phyloP scores from a whole-genome alignment of 1,284 basidiomycete species.

The Trichosporon faecale region DNA sequence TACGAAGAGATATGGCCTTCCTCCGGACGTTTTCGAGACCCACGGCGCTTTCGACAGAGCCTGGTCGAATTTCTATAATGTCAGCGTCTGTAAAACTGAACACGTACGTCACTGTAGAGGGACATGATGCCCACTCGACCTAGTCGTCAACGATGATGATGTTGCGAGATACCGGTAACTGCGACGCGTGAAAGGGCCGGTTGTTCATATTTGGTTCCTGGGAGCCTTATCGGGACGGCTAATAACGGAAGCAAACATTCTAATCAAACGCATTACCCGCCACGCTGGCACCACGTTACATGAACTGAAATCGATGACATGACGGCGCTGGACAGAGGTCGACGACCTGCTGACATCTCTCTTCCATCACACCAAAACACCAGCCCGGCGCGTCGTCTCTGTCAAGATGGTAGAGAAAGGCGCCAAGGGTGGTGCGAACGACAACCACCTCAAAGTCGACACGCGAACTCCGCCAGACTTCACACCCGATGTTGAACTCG shows the following conservation, averaged over 20 bases:
- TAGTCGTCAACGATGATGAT: background rate
- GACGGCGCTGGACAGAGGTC: background rate
- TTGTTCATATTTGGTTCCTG: conserved; percentile 18
- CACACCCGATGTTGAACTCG: background rate
- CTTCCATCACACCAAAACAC: background rate
- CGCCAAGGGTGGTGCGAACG: conserved; percentile 7
- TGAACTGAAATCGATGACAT: background rate
- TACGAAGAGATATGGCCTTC: conserved; percentile 29
- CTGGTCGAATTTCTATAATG: conserved; percentile 20
- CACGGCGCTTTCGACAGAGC: conserved; percentile 33
- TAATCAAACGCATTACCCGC: background rate
- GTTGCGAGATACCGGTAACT: background rate
- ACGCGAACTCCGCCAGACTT: background rate
- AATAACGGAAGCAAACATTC: background rate
- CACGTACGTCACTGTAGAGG: conserved; percentile 22
- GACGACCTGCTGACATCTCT: background rate
- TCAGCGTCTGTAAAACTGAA: background rate
- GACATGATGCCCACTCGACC: conserved; percentile 15
- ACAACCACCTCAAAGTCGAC: conserved; percentile 3
- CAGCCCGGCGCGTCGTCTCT: conserved; percentile 5
- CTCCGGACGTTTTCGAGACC: conserved; percentile 26
- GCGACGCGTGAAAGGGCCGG: background rate
- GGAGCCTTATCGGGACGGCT: background rate
- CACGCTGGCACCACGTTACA: background rate
- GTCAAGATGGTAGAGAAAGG: conserved; percentile 1